Evolutionary conservation across 306 rosid genomes (phyloP).

Genomic region (Glycine soja): DNA sequence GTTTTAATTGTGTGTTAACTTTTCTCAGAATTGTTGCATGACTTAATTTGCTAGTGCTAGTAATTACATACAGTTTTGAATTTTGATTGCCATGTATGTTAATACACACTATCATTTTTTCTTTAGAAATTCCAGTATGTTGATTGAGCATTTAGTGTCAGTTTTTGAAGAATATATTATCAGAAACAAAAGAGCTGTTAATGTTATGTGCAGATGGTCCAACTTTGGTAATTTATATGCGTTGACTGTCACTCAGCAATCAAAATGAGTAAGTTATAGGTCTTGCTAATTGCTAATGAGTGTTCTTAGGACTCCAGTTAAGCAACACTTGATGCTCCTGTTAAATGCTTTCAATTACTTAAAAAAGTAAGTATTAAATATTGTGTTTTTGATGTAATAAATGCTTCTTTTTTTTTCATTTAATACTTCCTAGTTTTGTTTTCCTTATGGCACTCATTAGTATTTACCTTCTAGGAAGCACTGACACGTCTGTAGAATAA

Average conservation of each 20-base stretch:
- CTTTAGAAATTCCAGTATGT: conserved; percentile 11
- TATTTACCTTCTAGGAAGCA: neutral
- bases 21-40: conserved; percentile 14
- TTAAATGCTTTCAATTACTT: neutral
- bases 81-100: conserved; percentile 4
- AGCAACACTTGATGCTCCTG: neutral
- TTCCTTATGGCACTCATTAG: neutral
- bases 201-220: neutral
- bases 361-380: neutral
- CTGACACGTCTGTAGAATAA: too few relatives aligned
- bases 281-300: neutral
- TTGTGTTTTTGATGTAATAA: neutral
- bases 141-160: conserved; percentile 5
- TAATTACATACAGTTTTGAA: neutral
- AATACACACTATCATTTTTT: neutral
- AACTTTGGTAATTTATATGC: conserved; percentile 26
- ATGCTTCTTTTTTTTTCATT: neutral
- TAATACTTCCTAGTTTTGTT: neutral
- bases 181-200: conserved; percentile 16
- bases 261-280: neutral
- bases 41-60: conserved; percentile 13
- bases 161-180: conserved; percentile 21
- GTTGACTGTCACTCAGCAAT: conserved; percentile 10
- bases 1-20: neutral
- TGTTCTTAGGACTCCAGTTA: neutral